Evolutionary conservation across 1,284 basidiomycete species (phyloP).

Genomic region (Boletus semigastroideus): DNA sequence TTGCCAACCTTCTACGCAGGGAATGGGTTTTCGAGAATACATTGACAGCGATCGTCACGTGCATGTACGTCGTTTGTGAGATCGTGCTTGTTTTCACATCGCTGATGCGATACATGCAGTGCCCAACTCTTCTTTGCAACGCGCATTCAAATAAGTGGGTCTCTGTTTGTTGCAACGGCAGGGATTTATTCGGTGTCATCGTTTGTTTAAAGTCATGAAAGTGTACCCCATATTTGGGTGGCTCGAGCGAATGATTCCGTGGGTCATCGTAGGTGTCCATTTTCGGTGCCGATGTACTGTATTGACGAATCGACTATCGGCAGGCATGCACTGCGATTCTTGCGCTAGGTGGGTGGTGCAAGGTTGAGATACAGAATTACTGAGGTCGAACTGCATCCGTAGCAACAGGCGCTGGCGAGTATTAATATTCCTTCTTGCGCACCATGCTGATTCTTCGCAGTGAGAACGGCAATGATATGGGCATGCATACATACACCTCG

Average conservation of each 20-base stretch:
- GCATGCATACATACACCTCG: neutral
- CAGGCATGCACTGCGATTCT: slow-evolving; percentile 3
- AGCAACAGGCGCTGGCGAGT: slow-evolving; percentile 6
- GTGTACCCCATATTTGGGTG: slow-evolving; percentile 2
- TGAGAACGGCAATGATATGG: neutral
- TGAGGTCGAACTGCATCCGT: neutral
- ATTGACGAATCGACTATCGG: neutral
- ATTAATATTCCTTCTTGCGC: neutral
- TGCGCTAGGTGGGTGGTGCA: neutral
- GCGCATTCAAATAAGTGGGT: slow-evolving; percentile 6
- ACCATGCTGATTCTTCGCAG: neutral
- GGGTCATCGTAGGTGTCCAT: neutral
- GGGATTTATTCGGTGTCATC: neutral
- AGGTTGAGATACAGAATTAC: neutral
- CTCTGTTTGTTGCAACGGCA: neutral
- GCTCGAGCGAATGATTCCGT: slow-evolving; percentile 2
- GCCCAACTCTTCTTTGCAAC: slow-evolving; percentile 8
- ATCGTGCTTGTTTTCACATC: neutral
- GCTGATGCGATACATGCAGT: neutral
- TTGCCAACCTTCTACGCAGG: neutral
- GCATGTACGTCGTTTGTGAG: neutral
- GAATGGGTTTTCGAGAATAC: slow-evolving; percentile 1
- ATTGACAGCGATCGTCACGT: neutral
- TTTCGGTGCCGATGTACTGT: neutral
- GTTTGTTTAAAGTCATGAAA: slow-evolving; percentile 1